A percentile compares a stretch with the other conserved stretches of the same genome.
Evolutionary conservation across 768 basidiomycete genomes (phyloP).

Genomic region (Kwoniella bestiolae): DNA sequence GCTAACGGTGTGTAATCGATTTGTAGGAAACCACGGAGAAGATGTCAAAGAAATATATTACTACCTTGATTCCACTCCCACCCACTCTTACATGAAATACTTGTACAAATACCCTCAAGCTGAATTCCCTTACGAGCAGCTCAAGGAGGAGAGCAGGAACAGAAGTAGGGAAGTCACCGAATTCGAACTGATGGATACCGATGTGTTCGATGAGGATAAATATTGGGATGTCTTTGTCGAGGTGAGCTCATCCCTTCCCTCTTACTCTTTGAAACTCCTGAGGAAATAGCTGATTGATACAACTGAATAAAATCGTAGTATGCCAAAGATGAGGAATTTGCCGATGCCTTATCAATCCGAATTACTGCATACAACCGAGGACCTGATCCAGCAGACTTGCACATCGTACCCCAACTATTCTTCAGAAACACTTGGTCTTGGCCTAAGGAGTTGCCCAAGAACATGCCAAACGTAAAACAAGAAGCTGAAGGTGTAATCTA

Average conservation of each 20-base stretch:
- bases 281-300: too few species aligned
- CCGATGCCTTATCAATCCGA: slow-evolving; percentile 85
- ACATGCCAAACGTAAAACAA: slow-evolving; percentile 57
- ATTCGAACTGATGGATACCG: slow-evolving; percentile 91
- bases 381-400: slow-evolving; percentile 89
- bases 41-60: slow-evolving; percentile 99
- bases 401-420: slow-evolving; percentile 93
- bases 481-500: slow-evolving; percentile 57
- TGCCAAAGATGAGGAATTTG: slow-evolving; percentile 92
- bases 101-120: slow-evolving; percentile 98
- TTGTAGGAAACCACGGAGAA: slow-evolving; percentile 90
- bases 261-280: too few species aligned
- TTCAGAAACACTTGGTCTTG: slow-evolving; percentile 99
- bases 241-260: slow-evolving; percentile 66
- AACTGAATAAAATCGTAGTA: slow-evolving; percentile 65
- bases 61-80: slow-evolving; percentile 97
- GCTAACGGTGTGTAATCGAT: too few species aligned
- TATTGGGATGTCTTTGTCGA: slow-evolving; percentile 99
- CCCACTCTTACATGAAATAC: slow-evolving; percentile 99
- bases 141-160: slow-evolving; percentile 80
- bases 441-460: slow-evolving; percentile 61
- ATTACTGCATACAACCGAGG: slow-evolving; percentile 97
- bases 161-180: slow-evolving; percentile 84
- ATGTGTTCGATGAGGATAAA: slow-evolving; percentile 83
- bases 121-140: slow-evolving; percentile 88